Evolutionary conservation across 1,284 basidiomycete genomes (phyloP).

Genomic region (Moesziomyces antarcticus): DNA sequence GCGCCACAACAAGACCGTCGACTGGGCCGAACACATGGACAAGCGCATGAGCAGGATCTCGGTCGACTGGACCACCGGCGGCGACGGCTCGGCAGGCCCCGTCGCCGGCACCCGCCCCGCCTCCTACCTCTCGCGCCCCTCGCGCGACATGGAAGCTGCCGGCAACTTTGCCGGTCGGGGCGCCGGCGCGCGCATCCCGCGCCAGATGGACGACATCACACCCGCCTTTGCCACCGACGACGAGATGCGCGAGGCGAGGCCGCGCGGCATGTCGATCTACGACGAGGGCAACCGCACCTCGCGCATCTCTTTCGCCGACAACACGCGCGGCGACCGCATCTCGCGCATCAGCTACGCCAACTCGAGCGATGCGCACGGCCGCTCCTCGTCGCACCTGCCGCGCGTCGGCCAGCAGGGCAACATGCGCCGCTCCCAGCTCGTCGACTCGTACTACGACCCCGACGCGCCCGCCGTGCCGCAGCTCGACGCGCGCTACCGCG

Average conservation of each 20-base stretch:
- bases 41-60: slow-evolving; percentile 65
- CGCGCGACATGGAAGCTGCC: slow-evolving; percentile 37
- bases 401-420: slow-evolving; percentile 38
- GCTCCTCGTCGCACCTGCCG: slow-evolving; percentile 37
- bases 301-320: slow-evolving; percentile 55
- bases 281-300: slow-evolving; percentile 48
- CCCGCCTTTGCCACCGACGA: slow-evolving; percentile 40
- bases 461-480: slow-evolving; percentile 52
- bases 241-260: slow-evolving; percentile 55
- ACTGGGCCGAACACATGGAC: slow-evolving; percentile 66
- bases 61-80: slow-evolving; percentile 60
- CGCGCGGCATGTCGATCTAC: slow-evolving; percentile 52
- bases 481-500: slow-evolving; percentile 36
- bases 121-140: slow-evolving; percentile 50
- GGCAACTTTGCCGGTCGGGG: slow-evolving; percentile 51
- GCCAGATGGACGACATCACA: slow-evolving; percentile 52
- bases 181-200: slow-evolving; percentile 46
- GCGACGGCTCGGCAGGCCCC: slow-evolving; percentile 59
- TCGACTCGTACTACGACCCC: slow-evolving; percentile 57
- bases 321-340: slow-evolving; percentile 56
- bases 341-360: slow-evolving; percentile 59
- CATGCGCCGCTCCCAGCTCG: slow-evolving; percentile 41
- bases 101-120: slow-evolving; percentile 58
- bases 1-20: slow-evolving; percentile 64
- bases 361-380: slow-evolving; percentile 48